Evolutionary conservation across 768 basidiomycete species (phyloP), one percentile per base, ranked within the genome.

Genomic region (Kwoniella sp.): DNA sequence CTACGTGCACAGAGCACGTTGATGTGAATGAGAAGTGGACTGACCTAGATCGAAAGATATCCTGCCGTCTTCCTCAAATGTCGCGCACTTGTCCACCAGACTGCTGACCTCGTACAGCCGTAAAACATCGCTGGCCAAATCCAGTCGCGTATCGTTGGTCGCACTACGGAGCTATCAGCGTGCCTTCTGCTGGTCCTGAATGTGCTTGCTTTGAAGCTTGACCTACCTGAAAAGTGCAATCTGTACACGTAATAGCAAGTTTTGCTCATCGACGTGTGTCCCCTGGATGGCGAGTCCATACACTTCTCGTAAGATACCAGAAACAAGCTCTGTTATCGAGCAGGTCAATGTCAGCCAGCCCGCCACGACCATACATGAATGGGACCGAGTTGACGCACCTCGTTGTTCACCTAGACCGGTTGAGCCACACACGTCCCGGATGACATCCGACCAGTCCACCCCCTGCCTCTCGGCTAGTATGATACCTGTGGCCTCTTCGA

Each of bases 1-100:
- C n/a, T 17, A n/a, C 22, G 25, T 23, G 22, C 55, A 48, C 15
- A 7, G 13, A 45, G 8, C 34, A 30, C 41, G 41, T 13, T 13
- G 7, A 5, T 11, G 8, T 31, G 34, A 57, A n/a, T 25, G 1
- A 15, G 20, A 30, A 25, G 22, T 41, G n/a, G 30, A 63, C 68
- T 67, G 13, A 73, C 72, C 74, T 20, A 73, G 57, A 37, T 73
- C 66, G 55, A 75, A 75, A 13, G 47, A 30, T 17, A 72, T 60
- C 15, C 48, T 58, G 13, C 58, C 68, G 23, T 57, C 53, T 41
- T 34, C 22, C 26, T 59, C 53, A 41, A 52, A 30, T n/a, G 62
- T 54, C 4, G 70, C 66, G 41, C 67, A 67, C 11, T 28, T 30
- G 41, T 66, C 61, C 25, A 73, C 71, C 4, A 76, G 56, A 7